Base-by-base conservation (phyloP, 176 grass and related monocot species). In the Tuctoria greenei region DNA sequence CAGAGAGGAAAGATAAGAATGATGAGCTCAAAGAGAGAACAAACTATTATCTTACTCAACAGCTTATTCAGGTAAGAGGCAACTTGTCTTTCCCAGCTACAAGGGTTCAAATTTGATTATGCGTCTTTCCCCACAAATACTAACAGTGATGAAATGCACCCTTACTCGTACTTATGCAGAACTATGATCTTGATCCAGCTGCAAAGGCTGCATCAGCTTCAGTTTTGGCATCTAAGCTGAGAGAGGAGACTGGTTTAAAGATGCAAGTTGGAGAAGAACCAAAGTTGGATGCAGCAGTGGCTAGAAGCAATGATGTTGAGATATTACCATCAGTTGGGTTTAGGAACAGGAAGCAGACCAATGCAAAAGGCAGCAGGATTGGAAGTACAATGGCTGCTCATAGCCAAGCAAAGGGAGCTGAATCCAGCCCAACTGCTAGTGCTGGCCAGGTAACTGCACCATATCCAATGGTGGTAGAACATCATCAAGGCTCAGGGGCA, bases 1-100 rank as follows among this genome's bases (percentile, higher is more conserved):
- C 95, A 74, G 95, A 99, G 66, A 90, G 95, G 79, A 94, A 99
- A 75, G 85, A 79, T 20, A 94, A 94, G 84, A 90, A 95, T 82
- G 91, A 95, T 86, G 95, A 99, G 74, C 85, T 99, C n/a, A 95
- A 99, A 92, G 95, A 99, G 73, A 89, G 84, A 82, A 99, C 91
- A 28, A 95, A 99, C 64, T 99, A 95, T 84, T 99, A 99, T 80
- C 60, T 74, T 69, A 99, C 95, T 52, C 95, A 95, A 86, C 84
- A 99, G 6, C 91, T 99, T 86, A 99, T 99, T 88, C 87, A 99
- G 81, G 95, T 85, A 44, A 80, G 31, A 41, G 36, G 16, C 58
- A 80, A 73, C 28, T 84, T 21, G 9, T 40, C 44, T 84, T 80
- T 68, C 45, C 69, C 20, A 57, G 26, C 23, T 59, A 67, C 26